Evolutionary conservation across 176 grass and related monocot genomes (phyloP).

Genomic region (sorghum (Sorghum bicolor)): DNA sequence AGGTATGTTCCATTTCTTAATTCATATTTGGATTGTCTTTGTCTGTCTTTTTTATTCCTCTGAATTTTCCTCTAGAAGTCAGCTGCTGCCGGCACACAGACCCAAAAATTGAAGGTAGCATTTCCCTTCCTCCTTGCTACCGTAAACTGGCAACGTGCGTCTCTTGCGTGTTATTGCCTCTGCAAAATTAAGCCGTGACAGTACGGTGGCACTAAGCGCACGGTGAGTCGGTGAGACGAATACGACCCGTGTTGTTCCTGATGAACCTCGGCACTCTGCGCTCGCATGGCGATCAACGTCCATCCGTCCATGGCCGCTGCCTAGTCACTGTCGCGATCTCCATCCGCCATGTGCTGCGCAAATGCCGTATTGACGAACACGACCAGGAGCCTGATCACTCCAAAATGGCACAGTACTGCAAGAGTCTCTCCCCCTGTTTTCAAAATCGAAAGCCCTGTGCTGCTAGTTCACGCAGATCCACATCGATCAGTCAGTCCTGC

Average conservation of each 20-base stretch:
- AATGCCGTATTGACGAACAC: not conserved
- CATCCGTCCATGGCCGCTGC: not conserved
- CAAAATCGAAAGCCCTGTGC: not conserved
- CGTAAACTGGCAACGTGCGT: not conserved
- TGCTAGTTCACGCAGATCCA: not conserved
- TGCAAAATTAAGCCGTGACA: not conserved
- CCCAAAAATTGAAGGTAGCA: too few species aligned
- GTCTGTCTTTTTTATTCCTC: not conserved
- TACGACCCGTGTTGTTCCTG: not conserved
- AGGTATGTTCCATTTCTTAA: not conserved
- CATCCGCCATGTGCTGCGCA: not conserved
- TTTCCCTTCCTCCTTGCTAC: not conserved
- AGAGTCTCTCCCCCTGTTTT: not conserved
- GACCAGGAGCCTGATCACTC: not conserved
- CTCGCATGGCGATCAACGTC: not conserved
- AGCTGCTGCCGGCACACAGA: too few species aligned
- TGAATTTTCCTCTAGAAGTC: not conserved
- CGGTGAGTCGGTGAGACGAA: not conserved
- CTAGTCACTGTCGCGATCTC: not conserved
- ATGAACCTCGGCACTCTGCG: not conserved
- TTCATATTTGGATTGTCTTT: not conserved
- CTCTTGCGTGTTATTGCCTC: too few species aligned
- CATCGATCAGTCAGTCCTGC: not conserved
- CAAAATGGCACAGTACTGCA: not conserved
- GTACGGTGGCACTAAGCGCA: not conserved